These are phyloP conservation scores for Coniella vitis DNA, from an alignment of 2,329 filamentous ascomycete species.

Conservation along the genomic window DNA sequence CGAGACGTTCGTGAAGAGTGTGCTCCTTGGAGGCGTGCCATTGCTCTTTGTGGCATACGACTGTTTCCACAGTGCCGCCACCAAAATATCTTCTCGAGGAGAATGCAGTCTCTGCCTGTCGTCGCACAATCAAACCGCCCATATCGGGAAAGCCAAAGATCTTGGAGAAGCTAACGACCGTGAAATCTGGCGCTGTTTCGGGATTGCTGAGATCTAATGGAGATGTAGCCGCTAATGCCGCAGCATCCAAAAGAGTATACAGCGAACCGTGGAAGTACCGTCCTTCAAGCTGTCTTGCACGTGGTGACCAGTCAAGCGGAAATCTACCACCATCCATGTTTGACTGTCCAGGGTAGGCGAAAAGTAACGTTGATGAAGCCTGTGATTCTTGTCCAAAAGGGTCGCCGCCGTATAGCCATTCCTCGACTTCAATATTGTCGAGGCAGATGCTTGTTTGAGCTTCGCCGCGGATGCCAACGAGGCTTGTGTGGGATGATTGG, in stretches of 20 bases:
- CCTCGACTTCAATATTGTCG: conserved; percentile 53
- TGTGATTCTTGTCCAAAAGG: conserved; percentile 23
- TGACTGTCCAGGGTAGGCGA: conserved; percentile 86
- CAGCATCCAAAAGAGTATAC: conserved; percentile 77
- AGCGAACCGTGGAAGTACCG: conserved; percentile 18
- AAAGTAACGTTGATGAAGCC: conserved; percentile 34
- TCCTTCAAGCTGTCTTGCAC: conserved; percentile 29
- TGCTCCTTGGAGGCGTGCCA: conserved; percentile 76
- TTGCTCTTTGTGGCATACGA: conserved; percentile 65
- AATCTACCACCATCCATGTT: conserved; percentile 81
- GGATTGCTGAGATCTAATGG: conserved; percentile 62
- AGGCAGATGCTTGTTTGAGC: conserved; percentile 62
- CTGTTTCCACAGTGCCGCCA: conserved; percentile 89
- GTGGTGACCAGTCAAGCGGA: conserved; percentile 60
- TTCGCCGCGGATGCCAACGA: conserved; percentile 73
- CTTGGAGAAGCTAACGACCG: conserved; percentile 85
- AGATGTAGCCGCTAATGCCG: conserved; percentile 71
- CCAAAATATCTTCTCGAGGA: conserved; percentile 75
- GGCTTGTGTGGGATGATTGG: conserved; percentile 75
- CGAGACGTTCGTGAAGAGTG: conserved; percentile 71
- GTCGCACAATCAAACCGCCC: conserved; percentile 76
- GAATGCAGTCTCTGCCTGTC: conserved; percentile 58
- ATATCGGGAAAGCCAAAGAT: conserved; percentile 97
- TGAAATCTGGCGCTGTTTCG: conserved; percentile 69
- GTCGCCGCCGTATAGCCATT: conserved; percentile 50